A percentile compares a stretch with the other conserved stretches of the same genome.
These are phyloP conservation scores for Isabelozyma pseudorhagii DNA, from an alignment of 805 yeast genomes.

Conservation along the genomic window DNA sequence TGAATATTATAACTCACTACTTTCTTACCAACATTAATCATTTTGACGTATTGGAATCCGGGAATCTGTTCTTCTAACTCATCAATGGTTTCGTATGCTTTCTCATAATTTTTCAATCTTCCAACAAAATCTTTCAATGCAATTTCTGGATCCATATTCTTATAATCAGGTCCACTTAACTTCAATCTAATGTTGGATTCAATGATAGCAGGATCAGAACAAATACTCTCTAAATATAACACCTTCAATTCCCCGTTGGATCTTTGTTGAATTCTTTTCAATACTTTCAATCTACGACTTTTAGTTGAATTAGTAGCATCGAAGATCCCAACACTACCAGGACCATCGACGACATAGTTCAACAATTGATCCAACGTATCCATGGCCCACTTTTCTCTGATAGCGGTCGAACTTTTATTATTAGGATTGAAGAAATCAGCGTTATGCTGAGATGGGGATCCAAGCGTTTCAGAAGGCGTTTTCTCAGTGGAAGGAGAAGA, in stretches of 20 bases:
- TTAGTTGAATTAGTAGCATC: slow-evolving; percentile 82
- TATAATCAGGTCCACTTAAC: slow-evolving; percentile 90
- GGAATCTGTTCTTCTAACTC: slow-evolving; percentile 69
- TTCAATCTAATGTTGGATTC: slow-evolving; percentile 83
- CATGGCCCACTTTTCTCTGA: slow-evolving; percentile 95
- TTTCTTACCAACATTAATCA: slow-evolving; percentile 94
- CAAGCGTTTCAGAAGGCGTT: slow-evolving; percentile 9
- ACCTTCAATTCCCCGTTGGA: slow-evolving; percentile 68
- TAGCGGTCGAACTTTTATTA: slow-evolving; percentile 56
- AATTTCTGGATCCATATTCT: slow-evolving; percentile 72
- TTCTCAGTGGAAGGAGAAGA: background rate
- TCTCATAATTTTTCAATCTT: slow-evolving; percentile 78
- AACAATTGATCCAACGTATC: slow-evolving; percentile 83
- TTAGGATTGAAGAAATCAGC: slow-evolving; percentile 87
- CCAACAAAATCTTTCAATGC: slow-evolving; percentile 82
- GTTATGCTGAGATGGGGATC: slow-evolving; percentile 45
- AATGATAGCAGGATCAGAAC: slow-evolving; percentile 74
- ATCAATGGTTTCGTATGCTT: slow-evolving; percentile 87
- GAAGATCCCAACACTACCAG: slow-evolving; percentile 89
- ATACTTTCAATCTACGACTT: slow-evolving; percentile 56
- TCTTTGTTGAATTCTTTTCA: slow-evolving; percentile 54
- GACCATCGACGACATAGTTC: slow-evolving; percentile 74
- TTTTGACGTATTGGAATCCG: slow-evolving; percentile 81
- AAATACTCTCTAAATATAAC: slow-evolving; percentile 79
- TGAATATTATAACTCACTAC: slow-evolving; percentile 89